These are phyloP conservation scores for Rhynchospora tenuis DNA, from an alignment of 176 grass and related monocot species.

Conservation along the genomic window DNA sequence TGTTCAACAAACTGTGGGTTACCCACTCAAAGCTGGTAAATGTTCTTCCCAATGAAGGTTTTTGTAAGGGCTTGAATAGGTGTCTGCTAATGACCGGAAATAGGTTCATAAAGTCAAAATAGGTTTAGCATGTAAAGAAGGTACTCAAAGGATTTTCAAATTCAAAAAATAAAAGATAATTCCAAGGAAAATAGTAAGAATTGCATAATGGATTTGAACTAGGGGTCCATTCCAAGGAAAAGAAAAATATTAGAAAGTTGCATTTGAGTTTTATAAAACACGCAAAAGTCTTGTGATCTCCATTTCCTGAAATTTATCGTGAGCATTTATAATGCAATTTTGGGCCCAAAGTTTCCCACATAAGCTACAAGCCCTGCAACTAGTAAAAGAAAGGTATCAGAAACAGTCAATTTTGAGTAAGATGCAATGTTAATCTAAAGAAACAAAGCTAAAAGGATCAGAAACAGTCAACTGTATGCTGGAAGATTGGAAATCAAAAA, in stretches of 20 bases:
- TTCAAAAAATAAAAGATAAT: neutral
- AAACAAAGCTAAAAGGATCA: neutral
- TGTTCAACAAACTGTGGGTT: slow-evolving; percentile 80
- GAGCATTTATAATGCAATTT: too few species aligned
- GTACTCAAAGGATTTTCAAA: neutral
- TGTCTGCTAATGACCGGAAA: slow-evolving; percentile 13
- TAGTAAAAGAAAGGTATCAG: neutral
- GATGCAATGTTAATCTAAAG: neutral
- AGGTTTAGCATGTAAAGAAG: neutral
- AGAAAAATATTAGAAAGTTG: too few species aligned
- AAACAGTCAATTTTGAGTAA: neutral
- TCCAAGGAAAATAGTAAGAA: slow-evolving; percentile 4
- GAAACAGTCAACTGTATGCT: neutral
- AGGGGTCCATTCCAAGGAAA: too few species aligned
- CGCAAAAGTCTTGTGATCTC: neutral
- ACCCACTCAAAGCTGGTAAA: slow-evolving; percentile 89
- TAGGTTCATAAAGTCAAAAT: slow-evolving; percentile 7
- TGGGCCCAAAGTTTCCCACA: neutral
- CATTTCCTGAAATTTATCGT: neutral
- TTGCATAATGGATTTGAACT: neutral
- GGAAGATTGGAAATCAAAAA: neutral
- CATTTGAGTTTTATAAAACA: neutral
- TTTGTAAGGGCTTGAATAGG: slow-evolving; percentile 2
- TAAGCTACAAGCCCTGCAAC: neutral
- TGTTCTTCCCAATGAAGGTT: neutral